Base-by-base conservation (phyloP, 192 early-diverging fungal species). In the Powellomyces hirtus region DNA sequence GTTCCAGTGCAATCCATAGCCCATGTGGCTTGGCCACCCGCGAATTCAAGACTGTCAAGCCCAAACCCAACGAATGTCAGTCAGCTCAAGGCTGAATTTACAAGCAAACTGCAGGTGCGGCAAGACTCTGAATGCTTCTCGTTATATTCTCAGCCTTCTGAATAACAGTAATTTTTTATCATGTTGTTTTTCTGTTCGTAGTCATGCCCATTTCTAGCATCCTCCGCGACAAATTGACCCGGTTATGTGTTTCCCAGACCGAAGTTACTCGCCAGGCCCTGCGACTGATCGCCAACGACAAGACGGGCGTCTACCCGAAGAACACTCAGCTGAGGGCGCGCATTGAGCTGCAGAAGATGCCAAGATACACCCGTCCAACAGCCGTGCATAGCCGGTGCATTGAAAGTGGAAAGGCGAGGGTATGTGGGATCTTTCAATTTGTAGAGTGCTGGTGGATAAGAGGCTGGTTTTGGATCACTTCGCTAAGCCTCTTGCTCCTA, bases 261-360 rank as follows among this genome's bases (percentile, higher is more conserved):
- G 78, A 83, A 66, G 61, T 71, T 14, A 50, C 61, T n/a, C 66
- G 81, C 14, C 64, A 75, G 58, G 81, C 77, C 29, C 73, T 82
- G n/a, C 72, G 68, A 11, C 70, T 75, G n/a, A 75, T 82, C 24
- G 65, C 63, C 64, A 67, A 55, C 13, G 75, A 82, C 68, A 7
- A 26, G n/a, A 35, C 61, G 31, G 58, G 64, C 13, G 24, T 11
- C 11, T 61, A 70, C 33, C 70, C 75, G 27, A 66, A 71, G 35
- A 62, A 66, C 31, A 51, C 67, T 26, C 77, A 77, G 16, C 31
- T 83, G 20, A 64, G 70, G 62, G 81, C 81, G 22, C 75, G 76
- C 67, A 62, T 83, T 4, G 76, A 73, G 38, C 75, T 83, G 50
- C 75, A 83, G 26, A 73, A 78, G 61, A 64, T 80, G 38, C 73